Evolutionary conservation across 2,329 filamentous ascomycete species (phyloP), one percentile per base, ranked within the genome.

Genomic region (Alternaria dauci): DNA sequence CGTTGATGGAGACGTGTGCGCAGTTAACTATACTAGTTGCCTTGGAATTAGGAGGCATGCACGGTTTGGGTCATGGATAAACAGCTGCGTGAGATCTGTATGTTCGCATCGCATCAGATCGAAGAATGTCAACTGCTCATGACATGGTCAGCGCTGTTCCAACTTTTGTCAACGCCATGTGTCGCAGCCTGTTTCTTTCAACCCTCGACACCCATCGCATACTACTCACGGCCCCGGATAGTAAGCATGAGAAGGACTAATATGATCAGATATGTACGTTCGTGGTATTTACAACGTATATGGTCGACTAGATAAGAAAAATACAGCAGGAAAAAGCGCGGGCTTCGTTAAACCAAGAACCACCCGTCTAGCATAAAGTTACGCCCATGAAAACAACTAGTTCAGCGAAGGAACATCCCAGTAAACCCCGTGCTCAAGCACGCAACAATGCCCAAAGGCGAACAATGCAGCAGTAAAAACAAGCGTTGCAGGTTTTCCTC

Each of bases 321-420:
- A 36, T 50, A 50, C 46, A n/a, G 46, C 30, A 50, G 36, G 32
- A 20, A 20, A 38, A 50, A 38, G 32, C 30, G 46, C 32, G 30
- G 34, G 23, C 20, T 50, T 20, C 39, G 36, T 30, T 34, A 23
- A 14, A 36, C 46, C 32, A n/a, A 50, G 46, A 30, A 34, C 46
- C 20, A 36, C 46, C 30, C 46, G 26, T 50, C 46, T 36, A 36
- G 36, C 32, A 50, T 50, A 14, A 50, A 36, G 48, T 53, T 26
- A 23, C 39, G 18, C 38, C 25, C 14, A 58, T 58, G 48, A 58
- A 58, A 58, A 58, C 50, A 48, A 50, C 46, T 50, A 47, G 50
- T 23, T 36, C 26, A 26, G 23, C 46, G 16, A 32, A 58, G 55
- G 55, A 41, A 54, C 48, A 58, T 58, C 50, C 55, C 34, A 34